Percentiles rank a stretch among this genome's conserved stretches.
These are phyloP conservation scores for Trichosanthes cucumerina DNA, from an alignment of 306 rosid genomes.

Conservation along the genomic window DNA sequence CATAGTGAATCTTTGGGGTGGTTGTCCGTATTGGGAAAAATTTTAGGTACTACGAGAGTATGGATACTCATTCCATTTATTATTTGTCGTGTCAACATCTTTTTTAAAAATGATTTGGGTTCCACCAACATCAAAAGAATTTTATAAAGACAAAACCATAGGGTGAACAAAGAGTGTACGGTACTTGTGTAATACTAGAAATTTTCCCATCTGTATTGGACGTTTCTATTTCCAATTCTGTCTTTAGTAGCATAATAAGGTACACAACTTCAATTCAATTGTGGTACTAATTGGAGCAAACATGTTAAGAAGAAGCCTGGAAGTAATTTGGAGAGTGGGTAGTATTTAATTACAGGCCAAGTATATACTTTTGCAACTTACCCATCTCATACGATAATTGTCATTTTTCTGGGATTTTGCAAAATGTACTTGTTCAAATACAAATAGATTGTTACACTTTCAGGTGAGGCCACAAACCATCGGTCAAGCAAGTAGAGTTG, in stretches of 20 bases:
- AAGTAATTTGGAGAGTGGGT: background rate
- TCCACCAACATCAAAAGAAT: too few species aligned
- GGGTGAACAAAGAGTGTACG: too few species aligned
- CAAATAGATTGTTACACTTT: background rate
- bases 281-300: background rate
- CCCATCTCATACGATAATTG: background rate
- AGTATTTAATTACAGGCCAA: background rate
- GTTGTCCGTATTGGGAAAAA: background rate
- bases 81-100: background rate
- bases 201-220: background rate
- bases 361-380: background rate
- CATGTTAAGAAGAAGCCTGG: background rate
- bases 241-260: background rate
- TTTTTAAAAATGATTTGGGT: too few species aligned
- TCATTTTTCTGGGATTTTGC: background rate
- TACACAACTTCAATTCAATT: background rate
- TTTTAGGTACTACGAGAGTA: too few species aligned
- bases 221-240: background rate
- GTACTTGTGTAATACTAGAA: too few species aligned
- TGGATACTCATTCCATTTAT: background rate
- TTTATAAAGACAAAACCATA: background rate
- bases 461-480: conserved; percentile 67
- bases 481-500: conserved; percentile 95
- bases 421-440: background rate
- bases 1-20: background rate